Conservation (phyloP, 2,329 filamentous ascomycete genomes). For the Trichoderma sp. region DNA sequence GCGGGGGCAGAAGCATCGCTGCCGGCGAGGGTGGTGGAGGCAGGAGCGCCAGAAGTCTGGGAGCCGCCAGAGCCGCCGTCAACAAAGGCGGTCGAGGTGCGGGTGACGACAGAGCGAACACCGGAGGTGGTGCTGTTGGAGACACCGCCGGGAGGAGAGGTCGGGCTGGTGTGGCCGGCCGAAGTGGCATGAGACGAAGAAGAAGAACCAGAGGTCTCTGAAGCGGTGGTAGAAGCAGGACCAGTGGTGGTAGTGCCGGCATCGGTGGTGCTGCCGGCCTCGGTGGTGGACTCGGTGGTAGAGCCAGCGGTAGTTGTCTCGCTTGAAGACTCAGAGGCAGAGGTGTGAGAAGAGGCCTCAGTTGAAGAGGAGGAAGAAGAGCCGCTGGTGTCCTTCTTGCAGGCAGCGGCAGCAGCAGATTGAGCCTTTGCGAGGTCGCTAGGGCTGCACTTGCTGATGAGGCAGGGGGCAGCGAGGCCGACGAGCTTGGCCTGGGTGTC, state of each 20-base stretch:
- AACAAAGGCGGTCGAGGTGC: slow-evolving; percentile 21
- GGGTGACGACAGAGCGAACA: slow-evolving; percentile 18
- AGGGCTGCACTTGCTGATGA: slow-evolving; percentile 35
- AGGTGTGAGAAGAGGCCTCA: neutral
- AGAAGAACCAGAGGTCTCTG: neutral
- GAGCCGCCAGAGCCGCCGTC: slow-evolving; percentile 23
- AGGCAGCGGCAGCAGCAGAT: slow-evolving; percentile 32
- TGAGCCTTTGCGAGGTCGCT: slow-evolving; percentile 34
- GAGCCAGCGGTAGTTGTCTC: slow-evolving; percentile 1
- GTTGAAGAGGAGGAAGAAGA: neutral
- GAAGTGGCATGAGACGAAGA: slow-evolving; percentile 6
- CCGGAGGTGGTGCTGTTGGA: slow-evolving; percentile 18
- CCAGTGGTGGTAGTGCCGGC: slow-evolving; percentile 4
- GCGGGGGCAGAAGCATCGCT: slow-evolving; percentile 29
- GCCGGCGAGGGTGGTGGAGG: slow-evolving; percentile 19
- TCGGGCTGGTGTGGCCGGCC: slow-evolving; percentile 3
- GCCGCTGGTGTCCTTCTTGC: slow-evolving; percentile 23
- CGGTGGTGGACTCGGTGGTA: slow-evolving; percentile 4
- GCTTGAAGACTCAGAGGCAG: neutral
- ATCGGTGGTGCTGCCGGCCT: neutral
- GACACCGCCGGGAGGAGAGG: neutral
- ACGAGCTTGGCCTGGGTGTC: slow-evolving; percentile 33
- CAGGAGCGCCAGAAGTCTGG: slow-evolving; percentile 8
- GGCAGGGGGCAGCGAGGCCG: slow-evolving; percentile 32
- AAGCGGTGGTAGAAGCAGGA: neutral